Evolutionary conservation across 805 yeast species (phyloP).

Genomic region (Zygosaccharomyces pseudorouxii): DNA sequence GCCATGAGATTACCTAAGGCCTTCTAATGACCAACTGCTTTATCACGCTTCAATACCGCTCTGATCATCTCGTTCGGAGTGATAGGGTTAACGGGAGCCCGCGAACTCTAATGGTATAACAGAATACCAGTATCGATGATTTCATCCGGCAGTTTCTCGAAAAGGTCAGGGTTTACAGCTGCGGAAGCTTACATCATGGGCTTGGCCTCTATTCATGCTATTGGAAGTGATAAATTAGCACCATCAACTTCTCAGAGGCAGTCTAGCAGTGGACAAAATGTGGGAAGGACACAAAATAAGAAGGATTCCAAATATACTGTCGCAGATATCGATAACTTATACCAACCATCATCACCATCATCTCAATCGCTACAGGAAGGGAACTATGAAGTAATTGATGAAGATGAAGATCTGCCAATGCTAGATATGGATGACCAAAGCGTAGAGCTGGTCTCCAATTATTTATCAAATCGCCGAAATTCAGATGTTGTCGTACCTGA

Average conservation of each 20-base stretch:
- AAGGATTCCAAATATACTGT: constrained; percentile 16
- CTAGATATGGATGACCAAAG: constrained; percentile 45
- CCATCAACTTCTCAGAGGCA: background rate
- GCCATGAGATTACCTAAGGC: too few species aligned
- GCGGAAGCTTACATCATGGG: constrained; percentile 1
- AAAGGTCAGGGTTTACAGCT: too few species aligned
- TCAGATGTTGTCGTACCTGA: background rate
- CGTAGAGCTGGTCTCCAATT: constrained; percentile 42
- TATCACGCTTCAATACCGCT: too few species aligned
- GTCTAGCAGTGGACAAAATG: background rate
- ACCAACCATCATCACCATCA: background rate
- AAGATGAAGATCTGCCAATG: constrained; percentile 46
- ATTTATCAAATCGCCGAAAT: constrained; percentile 31
- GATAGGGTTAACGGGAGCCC: too few species aligned
- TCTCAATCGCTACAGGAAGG: background rate
- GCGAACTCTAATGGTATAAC: too few species aligned
- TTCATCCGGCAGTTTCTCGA: background rate
- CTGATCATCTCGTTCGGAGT: too few species aligned
- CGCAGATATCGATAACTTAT: constrained; percentile 16
- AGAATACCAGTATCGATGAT: too few species aligned
- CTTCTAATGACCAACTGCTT: too few species aligned
- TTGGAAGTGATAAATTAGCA: background rate
- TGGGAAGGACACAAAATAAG: background rate
- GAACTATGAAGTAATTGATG: background rate
- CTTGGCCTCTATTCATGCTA: constrained; percentile 11